phyloP scores from a whole-genome alignment of 495 filamentous ascomycete species.

The Chlorociboria aeruginascens region DNA sequence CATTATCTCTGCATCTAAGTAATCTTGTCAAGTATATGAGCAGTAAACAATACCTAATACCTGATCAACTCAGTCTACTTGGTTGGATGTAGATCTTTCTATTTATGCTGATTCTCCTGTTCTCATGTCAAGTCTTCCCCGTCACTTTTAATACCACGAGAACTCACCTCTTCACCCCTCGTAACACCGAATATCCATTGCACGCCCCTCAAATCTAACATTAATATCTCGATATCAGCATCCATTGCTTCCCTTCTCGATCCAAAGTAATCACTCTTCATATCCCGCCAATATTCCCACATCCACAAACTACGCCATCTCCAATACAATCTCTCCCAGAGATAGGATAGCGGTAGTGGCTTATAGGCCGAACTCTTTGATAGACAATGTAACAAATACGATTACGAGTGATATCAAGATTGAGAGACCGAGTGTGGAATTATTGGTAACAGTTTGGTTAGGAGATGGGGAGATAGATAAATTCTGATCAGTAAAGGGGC shows the following conservation, averaged over 20 bases:
- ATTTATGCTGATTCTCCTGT: background rate
- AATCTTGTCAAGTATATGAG: no score
- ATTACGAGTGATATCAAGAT: constrained; percentile 35
- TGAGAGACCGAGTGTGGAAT: constrained; percentile 37
- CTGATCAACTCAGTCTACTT: no score
- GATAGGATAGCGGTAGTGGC: constrained; percentile 37
- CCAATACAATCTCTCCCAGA: background rate
- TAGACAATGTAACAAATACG: constrained; percentile 34
- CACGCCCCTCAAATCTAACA: constrained; percentile 18
- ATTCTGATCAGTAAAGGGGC: no score
- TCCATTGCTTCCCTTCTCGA: background rate
- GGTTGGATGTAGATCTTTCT: no score
- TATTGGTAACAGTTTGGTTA: constrained; percentile 46
- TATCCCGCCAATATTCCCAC: constrained; percentile 11
- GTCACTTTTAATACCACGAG: constrained; percentile 8
- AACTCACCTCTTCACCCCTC: constrained; percentile 30
- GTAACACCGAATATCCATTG: constrained; percentile 36
- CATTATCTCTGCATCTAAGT: no score
- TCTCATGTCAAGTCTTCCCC: background rate
- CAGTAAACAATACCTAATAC: no score
- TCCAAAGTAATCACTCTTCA: background rate
- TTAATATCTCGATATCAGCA: background rate
- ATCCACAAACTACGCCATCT: constrained; percentile 6
- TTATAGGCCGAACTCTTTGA: constrained; percentile 38
- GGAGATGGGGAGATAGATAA: constrained; percentile 15